Conservation (phyloP, 2,329 filamentous ascomycete species). For the Monosporascus sp. region DNA sequence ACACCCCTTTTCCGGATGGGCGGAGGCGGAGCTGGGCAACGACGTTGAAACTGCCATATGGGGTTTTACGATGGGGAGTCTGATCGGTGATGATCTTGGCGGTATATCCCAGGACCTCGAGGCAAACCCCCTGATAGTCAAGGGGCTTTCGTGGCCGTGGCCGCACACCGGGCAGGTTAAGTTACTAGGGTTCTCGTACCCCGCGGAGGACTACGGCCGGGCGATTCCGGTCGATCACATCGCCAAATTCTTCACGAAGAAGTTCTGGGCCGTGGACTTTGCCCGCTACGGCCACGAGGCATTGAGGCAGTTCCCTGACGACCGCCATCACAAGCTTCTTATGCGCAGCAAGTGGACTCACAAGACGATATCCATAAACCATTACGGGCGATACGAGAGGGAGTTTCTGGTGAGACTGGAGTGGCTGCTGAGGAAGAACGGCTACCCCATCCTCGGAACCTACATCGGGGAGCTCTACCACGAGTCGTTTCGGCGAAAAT, state of each 20-base stretch:
- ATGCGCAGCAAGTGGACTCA: not conserved
- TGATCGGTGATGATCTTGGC: not conserved
- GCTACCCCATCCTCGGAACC: conserved; percentile 4
- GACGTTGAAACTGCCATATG: conserved; percentile 14
- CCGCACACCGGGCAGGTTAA: fast-evolving
- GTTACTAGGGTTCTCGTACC: not conserved
- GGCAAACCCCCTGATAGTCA: not conserved
- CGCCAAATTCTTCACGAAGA: conserved; percentile 18
- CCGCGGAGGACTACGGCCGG: conserved; percentile 4
- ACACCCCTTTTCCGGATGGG: conserved; percentile 3
- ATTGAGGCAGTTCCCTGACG: conserved; percentile 8
- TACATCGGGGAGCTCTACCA: conserved; percentile 2
- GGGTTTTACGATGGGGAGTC: conserved; percentile 2
- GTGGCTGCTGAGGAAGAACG: not conserved
- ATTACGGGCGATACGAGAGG: not conserved
- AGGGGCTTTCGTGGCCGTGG: conserved; percentile 4
- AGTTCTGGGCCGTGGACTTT: conserved; percentile 19
- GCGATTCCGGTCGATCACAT: conserved; percentile 14
- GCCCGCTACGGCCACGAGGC: conserved; percentile 10
- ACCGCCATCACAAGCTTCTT: not conserved
- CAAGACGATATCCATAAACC: no score
- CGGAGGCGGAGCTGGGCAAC: conserved; percentile 6
- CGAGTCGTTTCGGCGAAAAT: not conserved
- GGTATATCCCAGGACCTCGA: not conserved
- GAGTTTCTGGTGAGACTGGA: conserved; percentile 6